Conservation (phyloP, 1,284 basidiomycete species). For the Ceratobasidium sp. region DNA sequence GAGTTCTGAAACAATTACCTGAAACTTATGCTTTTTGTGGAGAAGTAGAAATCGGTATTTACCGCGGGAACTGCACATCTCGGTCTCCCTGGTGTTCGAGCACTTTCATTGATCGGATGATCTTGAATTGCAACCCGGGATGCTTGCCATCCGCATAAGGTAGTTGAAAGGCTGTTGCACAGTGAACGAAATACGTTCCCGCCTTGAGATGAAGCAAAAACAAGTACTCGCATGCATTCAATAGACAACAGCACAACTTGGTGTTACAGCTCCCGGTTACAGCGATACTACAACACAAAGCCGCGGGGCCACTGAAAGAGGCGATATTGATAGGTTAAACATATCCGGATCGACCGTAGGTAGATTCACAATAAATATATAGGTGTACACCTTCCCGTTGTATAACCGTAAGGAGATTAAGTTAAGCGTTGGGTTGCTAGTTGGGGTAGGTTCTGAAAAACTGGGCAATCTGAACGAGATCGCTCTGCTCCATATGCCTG, state of each 20-base stretch:
- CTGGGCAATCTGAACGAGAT: constrained; percentile 29
- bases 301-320: neutral
- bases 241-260: neutral
- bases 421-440: neutral
- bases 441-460: constrained; percentile 39
- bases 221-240: neutral
- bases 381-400: neutral
- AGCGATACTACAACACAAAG: neutral
- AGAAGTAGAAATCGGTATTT: too few relatives aligned
- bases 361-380: too few relatives aligned
- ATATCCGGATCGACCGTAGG: neutral
- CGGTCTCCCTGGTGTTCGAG: too few relatives aligned
- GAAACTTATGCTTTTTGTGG: too few relatives aligned
- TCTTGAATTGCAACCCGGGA: too few relatives aligned
- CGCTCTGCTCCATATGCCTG: constrained; percentile 25
- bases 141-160: too few relatives aligned
- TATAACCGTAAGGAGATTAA: neutral
- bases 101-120: too few relatives aligned
- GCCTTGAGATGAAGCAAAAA: neutral
- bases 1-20: too few relatives aligned
- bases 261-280: neutral
- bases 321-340: neutral
- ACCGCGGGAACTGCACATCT: too few relatives aligned
- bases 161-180: neutral
- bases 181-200: neutral